Evolutionary conservation across 1,284 basidiomycete genomes (phyloP).

Genomic region (Sporisorium scitamineum): DNA sequence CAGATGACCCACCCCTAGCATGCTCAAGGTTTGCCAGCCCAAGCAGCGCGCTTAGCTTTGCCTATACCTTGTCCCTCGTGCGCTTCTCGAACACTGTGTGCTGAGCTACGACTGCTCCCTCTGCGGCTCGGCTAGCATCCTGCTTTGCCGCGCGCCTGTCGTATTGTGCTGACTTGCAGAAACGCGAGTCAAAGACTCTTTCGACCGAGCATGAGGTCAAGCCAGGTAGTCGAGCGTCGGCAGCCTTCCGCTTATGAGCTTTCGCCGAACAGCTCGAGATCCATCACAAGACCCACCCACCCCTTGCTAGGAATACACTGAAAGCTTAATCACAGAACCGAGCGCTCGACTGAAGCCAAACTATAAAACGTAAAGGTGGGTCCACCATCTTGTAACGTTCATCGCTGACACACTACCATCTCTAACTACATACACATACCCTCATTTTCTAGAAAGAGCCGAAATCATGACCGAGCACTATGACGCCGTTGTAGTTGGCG

Average conservation of each 20-base stretch:
- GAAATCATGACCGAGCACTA: constrained; percentile 48
- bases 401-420: not conserved
- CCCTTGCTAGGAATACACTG: not conserved
- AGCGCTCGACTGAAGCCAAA: not conserved
- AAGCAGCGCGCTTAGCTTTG: not conserved
- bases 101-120: not conserved
- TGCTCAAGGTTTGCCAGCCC: not conserved
- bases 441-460: not conserved
- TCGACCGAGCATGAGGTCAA: not conserved
- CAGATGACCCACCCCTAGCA: constrained; percentile 23
- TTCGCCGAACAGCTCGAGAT: not conserved
- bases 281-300: not conserved
- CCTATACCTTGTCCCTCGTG: not conserved
- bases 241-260: constrained; percentile 9
- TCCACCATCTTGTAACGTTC: not conserved
- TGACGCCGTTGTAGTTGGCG: constrained; percentile 45
- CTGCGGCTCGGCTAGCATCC: not conserved
- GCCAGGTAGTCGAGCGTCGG: constrained; percentile 15
- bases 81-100: not conserved
- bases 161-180: not conserved
- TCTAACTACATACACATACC: not conserved
- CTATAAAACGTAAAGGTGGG: not conserved
- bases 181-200: not conserved
- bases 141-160: not conserved
- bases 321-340: not conserved